Evolutionary conservation across 352 stramenopile genomes (phyloP).

Genomic region (Pythium rhizo-oryzae): DNA sequence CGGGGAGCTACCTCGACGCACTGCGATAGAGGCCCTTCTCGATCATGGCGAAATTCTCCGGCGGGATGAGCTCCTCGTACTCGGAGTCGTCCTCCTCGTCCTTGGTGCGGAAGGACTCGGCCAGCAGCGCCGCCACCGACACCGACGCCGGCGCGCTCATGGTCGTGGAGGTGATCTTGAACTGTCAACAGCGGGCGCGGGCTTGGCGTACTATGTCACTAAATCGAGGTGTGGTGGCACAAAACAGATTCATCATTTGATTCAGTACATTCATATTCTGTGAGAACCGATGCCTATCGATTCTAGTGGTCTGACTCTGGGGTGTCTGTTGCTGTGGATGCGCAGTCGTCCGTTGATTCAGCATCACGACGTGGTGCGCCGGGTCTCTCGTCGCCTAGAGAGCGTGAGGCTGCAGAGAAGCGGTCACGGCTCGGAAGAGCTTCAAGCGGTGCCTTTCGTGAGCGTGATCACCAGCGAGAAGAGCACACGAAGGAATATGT

Average conservation of each 20-base stretch:
- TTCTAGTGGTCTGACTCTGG: background rate
- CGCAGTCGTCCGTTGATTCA: background rate
- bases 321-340: background rate
- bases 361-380: background rate
- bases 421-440: too few species aligned
- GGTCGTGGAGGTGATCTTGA: background rate
- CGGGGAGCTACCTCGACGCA: conserved; percentile 24
- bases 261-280: background rate
- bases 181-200: background rate
- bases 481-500: too few species aligned
- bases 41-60: conserved; percentile 90
- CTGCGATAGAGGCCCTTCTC: conserved; percentile 86
- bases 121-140: conserved; percentile 8
- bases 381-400: background rate
- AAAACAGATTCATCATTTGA: background rate
- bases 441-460: background rate
- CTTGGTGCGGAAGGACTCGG: conserved; percentile 26
- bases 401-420: background rate
- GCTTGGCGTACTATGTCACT: background rate
- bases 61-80: conserved; percentile 84
- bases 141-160: conserved; percentile 15
- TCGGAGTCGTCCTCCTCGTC: conserved; percentile 72
- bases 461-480: background rate
- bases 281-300: background rate
- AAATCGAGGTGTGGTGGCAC: background rate